A percentile compares a stretch with the other conserved stretches of the same genome.
Conservation (phyloP, 2,329 filamentous ascomycete species). For the Ophiocordyceps camponoti-leonardi region DNA sequence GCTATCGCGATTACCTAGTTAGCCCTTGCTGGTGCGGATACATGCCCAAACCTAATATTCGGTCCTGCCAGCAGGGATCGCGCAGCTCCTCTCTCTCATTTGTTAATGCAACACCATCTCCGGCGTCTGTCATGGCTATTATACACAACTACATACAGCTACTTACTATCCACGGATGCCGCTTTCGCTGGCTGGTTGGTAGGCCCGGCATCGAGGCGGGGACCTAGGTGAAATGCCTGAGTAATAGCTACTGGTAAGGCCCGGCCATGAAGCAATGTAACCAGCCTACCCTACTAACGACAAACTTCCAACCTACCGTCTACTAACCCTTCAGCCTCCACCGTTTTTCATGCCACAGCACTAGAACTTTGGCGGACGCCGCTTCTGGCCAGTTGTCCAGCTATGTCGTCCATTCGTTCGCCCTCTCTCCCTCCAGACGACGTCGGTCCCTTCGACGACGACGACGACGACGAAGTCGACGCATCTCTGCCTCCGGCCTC, state of each 20-base stretch:
- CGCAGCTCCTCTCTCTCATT: too few species aligned
- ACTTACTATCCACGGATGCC: neutral
- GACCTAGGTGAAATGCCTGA: too few species aligned
- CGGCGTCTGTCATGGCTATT: neutral
- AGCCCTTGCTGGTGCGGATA: too few species aligned
- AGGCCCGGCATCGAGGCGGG: too few species aligned
- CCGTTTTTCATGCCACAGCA: neutral
- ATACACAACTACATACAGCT: neutral
- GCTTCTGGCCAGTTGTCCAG: neutral
- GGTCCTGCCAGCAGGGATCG: too few species aligned
- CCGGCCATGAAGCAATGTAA: too few species aligned
- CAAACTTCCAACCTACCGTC: neutral
- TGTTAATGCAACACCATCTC: too few species aligned
- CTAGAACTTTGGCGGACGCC: neutral
- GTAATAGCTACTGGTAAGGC: too few species aligned
- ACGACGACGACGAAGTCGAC: slow-evolving; percentile 1
- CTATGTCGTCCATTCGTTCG: slow-evolving; percentile 1
- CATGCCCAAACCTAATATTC: too few species aligned
- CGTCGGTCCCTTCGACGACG: slow-evolving; percentile 4
- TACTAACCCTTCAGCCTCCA: too few species aligned
- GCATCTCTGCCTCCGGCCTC: slow-evolving; percentile 5
- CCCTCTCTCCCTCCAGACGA: neutral
- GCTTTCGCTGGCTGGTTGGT: too few species aligned
- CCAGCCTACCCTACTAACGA: neutral
- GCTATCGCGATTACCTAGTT: too few species aligned